A percentile compares a stretch with the other conserved stretches of the same genome.
phyloP scores from a whole-genome alignment of 768 basidiomycete species.

The Astraeus odoratus region DNA sequence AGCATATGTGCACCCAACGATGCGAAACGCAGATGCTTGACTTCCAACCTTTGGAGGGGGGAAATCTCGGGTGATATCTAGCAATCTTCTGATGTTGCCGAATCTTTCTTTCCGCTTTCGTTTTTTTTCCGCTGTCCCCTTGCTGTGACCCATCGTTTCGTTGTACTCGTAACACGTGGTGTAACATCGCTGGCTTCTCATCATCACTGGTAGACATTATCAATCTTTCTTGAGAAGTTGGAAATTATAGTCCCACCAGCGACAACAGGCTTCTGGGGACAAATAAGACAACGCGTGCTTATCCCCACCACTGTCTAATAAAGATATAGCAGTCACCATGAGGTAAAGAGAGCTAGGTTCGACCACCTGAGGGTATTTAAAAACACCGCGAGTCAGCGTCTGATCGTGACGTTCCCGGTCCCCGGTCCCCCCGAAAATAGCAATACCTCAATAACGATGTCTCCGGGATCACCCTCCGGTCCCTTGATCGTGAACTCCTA shows the following conservation, averaged over 20 bases:
- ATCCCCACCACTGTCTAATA: background rate
- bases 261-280: background rate
- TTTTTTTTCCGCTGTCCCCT: too few relatives aligned
- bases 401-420: background rate
- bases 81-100: too few relatives aligned
- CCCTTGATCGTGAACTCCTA: background rate
- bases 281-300: background rate
- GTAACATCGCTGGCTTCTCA: too few relatives aligned
- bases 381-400: background rate
- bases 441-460: background rate
- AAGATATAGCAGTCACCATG: background rate
- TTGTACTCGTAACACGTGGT: too few relatives aligned
- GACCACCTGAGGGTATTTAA: background rate
- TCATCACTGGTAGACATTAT: background rate
- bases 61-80: background rate
- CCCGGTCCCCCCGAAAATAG: background rate
- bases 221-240: background rate
- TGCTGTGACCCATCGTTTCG: too few relatives aligned
- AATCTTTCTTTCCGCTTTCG: too few relatives aligned
- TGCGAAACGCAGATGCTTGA: constrained; percentile 65
- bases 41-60: background rate
- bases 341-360: background rate
- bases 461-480: background rate
- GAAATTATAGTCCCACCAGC: background rate
- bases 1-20: constrained; percentile 60